Evolutionary conservation across 768 basidiomycete genomes (phyloP).

Genomic region (Pleurotus tuber-regium): DNA sequence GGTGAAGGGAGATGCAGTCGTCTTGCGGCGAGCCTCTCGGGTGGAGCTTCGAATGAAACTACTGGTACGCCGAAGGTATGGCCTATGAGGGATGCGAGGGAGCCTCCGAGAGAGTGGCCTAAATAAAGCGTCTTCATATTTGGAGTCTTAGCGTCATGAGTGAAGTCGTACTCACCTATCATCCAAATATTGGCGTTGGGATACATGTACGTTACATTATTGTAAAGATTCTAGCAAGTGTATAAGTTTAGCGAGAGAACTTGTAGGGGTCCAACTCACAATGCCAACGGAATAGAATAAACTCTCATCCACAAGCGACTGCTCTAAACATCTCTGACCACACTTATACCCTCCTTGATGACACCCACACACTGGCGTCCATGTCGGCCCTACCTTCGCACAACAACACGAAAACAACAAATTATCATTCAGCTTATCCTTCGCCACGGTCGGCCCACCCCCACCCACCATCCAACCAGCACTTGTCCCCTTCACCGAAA

Average conservation of each 20-base stretch:
- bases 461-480: constrained; percentile 68
- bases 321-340: constrained; percentile 73
- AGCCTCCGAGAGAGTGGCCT: constrained; percentile 82
- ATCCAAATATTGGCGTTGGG: constrained; percentile 91
- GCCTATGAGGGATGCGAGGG: constrained; percentile 80
- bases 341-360: constrained; percentile 80
- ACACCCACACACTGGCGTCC: constrained; percentile 93
- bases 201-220: constrained; percentile 92
- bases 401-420: constrained; percentile 94
- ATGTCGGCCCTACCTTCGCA: constrained; percentile 87
- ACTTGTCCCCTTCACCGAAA: constrained; percentile 95
- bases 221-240: constrained; percentile 75
- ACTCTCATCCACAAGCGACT: constrained; percentile 71
- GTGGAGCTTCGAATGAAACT: constrained; percentile 87
- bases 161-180: constrained; percentile 20
- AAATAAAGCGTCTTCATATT: not conserved
- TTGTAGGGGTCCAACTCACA: constrained; percentile 42
- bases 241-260: not conserved
- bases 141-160: not conserved
- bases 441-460: constrained; percentile 83
- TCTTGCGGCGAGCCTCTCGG: constrained; percentile 64
- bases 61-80: constrained; percentile 91
- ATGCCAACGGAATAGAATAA: constrained; percentile 90
- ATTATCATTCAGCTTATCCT: constrained; percentile 94
- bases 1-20: constrained; percentile 88